These are phyloP conservation scores for Pharus latifolius DNA, from an alignment of 176 grass and related monocot genomes.

Conservation along the genomic window DNA sequence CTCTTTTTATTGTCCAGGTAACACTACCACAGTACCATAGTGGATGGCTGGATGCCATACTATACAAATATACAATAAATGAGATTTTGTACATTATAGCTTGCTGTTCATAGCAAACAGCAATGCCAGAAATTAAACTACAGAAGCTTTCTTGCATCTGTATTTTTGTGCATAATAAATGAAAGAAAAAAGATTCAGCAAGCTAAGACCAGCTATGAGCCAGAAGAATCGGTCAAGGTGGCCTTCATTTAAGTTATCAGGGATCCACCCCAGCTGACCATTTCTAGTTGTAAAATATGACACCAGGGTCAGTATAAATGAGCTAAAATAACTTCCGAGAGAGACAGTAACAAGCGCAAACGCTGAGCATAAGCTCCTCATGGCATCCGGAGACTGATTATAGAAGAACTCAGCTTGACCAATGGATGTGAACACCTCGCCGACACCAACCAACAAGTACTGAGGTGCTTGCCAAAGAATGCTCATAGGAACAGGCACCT, in stretches of 20 bases:
- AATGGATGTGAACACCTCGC: constrained; percentile 61
- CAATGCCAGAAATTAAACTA: not conserved
- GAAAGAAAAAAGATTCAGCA: constrained; percentile 57
- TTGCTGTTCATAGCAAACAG: not conserved
- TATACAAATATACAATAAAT: not conserved
- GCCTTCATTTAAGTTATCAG: constrained; percentile 89
- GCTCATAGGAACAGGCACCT: constrained; percentile 57
- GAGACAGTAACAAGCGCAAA: constrained; percentile 63
- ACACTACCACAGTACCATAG: not conserved
- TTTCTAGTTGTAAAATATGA: constrained; percentile 36
- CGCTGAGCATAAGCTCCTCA: constrained; percentile 69
- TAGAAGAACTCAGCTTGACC: constrained; percentile 80
- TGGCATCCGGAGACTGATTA: constrained; percentile 70
- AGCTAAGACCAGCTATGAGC: constrained; percentile 59
- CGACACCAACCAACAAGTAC: constrained; percentile 60
- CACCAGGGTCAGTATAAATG: constrained; percentile 61
- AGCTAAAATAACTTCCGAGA: constrained; percentile 68
- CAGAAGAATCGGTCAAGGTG: constrained; percentile 83
- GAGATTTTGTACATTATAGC: not conserved
- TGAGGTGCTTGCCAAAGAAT: constrained; percentile 86
- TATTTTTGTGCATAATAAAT: constrained; percentile 41
- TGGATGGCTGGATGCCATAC: not conserved
- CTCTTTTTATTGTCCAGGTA: not conserved
- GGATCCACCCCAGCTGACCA: constrained; percentile 54
- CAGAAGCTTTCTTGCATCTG: constrained; percentile 42